Conservation (phyloP, 441 rosid genomes). For the Melianthus villosus region DNA sequence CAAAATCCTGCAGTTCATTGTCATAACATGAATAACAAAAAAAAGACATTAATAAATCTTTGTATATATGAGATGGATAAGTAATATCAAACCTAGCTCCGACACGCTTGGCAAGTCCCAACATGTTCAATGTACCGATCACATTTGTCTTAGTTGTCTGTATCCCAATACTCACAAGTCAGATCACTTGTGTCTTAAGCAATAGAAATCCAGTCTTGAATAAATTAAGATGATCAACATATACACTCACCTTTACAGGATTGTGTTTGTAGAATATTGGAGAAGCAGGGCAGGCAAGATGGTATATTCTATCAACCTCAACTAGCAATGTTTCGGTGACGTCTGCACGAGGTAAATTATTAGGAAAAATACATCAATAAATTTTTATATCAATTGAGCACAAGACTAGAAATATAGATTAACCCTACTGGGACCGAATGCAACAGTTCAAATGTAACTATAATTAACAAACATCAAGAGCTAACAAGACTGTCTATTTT, state of each 20-base stretch:
- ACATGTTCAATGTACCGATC: conserved; percentile 66
- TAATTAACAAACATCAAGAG: background rate
- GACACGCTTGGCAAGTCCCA: conserved; percentile 70
- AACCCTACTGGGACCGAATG: no score
- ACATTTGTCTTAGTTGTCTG: conserved; percentile 74
- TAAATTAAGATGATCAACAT: background rate
- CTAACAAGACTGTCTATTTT: background rate
- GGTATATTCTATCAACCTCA: conserved; percentile 92
- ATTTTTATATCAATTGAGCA: background rate
- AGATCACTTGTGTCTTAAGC: conserved; percentile 1
- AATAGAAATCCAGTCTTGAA: background rate
- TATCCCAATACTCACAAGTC: conserved; percentile 6
- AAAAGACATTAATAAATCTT: background rate
- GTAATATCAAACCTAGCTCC: conserved; percentile 48
- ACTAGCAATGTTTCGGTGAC: conserved; percentile 71
- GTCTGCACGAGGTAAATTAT: conserved; percentile 23
- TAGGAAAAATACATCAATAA: conserved; percentile 1
- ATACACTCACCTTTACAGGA: conserved; percentile 66
- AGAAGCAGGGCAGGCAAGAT: conserved; percentile 93
- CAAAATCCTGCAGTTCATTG: conserved; percentile 37
- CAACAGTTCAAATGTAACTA: background rate
- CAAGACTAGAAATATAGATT: background rate
- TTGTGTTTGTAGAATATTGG: conserved; percentile 95
- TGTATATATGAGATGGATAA: background rate
- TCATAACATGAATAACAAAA: conserved; percentile 8